Evolutionary conservation across 768 basidiomycete species (phyloP).

Genomic region (Boletus subparvulus): DNA sequence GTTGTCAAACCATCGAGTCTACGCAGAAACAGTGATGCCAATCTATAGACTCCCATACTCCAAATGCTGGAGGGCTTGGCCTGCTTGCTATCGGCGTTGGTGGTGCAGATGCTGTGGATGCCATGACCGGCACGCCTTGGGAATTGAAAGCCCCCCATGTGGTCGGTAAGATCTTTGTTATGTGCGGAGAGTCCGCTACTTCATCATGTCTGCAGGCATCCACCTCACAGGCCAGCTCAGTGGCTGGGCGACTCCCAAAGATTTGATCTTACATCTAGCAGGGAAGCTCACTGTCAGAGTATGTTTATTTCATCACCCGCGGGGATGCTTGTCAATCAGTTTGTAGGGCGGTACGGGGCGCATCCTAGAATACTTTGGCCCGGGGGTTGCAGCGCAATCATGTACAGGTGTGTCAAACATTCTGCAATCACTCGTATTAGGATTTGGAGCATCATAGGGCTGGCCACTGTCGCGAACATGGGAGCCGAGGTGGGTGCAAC

Average conservation of each 20-base stretch:
- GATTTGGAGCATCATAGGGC: conserved; percentile 42
- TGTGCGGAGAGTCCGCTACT: background rate
- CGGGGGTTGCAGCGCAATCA: conserved; percentile 84
- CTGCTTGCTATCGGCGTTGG: conserved; percentile 98
- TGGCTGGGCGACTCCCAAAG: conserved; percentile 95
- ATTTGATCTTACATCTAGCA: conserved; percentile 91
- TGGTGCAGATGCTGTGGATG: conserved; percentile 97
- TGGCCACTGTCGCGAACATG: conserved; percentile 98
- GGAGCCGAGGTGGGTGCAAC: conserved; percentile 99
- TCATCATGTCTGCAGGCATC: conserved; percentile 52
- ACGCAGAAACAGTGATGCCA: background rate
- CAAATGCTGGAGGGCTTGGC: conserved; percentile 96
- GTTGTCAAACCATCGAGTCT: conserved; percentile 7
- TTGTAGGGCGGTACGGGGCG: conserved; percentile 89
- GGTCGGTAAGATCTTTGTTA: conserved; percentile 50
- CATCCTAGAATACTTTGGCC: conserved; percentile 96
- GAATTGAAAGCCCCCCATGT: conserved; percentile 91
- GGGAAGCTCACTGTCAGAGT: conserved; percentile 93
- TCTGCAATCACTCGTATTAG: background rate
- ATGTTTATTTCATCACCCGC: conserved; percentile 28
- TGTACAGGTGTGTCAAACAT: conserved; percentile 68
- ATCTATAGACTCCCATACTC: conserved; percentile 88
- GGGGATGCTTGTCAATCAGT: conserved; percentile 1
- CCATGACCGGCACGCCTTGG: conserved; percentile 98
- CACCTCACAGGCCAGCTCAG: conserved; percentile 83